Percentiles rank a stretch among this genome's conserved stretches.
phyloP scores from a whole-genome alignment of 2,329 filamentous ascomycete genomes.

The Alternaria sp. region DNA sequence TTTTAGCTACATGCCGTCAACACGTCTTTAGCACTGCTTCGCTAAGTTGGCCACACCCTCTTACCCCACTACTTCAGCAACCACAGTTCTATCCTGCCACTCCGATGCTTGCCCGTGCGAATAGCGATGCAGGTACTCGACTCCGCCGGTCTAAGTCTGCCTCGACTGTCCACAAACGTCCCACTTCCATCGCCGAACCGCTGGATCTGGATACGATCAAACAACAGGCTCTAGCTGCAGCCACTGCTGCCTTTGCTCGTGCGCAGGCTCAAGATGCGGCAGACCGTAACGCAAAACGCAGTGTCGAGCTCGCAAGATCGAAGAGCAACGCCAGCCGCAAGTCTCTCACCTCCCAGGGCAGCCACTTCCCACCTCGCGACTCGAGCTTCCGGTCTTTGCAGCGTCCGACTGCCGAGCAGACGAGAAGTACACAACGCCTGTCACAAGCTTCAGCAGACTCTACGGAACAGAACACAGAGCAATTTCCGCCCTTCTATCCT shows the following conservation, averaged over 20 bases:
- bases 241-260: constrained; percentile 43
- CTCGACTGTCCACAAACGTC: constrained; percentile 37
- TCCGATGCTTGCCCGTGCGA: constrained; percentile 44
- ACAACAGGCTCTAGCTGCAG: constrained; percentile 48
- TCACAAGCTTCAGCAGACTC: constrained; percentile 14
- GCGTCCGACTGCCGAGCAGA: constrained; percentile 17
- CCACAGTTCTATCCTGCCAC: constrained; percentile 22
- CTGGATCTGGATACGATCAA: constrained; percentile 37
- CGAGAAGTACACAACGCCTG: constrained; percentile 14
- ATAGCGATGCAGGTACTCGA: constrained; percentile 46
- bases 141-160: constrained; percentile 48
- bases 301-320: constrained; percentile 30
- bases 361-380: constrained; percentile 45
- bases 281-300: constrained; percentile 19
- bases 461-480: constrained; percentile 15
- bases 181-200: constrained; percentile 19
- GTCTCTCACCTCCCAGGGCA: constrained; percentile 41
- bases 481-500: constrained; percentile 29
- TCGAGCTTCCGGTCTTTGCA: constrained; percentile 37
- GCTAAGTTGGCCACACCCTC: constrained; percentile 23
- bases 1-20: constrained; percentile 24
- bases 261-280: constrained; percentile 33
- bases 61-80: constrained; percentile 24
- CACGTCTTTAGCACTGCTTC: constrained; percentile 29
- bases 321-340: constrained; percentile 46